A percentile compares a stretch with the other conserved stretches of the same genome.
Evolutionary conservation across 768 basidiomycete genomes (phyloP).

Genomic region (Termitomyces sp.): DNA sequence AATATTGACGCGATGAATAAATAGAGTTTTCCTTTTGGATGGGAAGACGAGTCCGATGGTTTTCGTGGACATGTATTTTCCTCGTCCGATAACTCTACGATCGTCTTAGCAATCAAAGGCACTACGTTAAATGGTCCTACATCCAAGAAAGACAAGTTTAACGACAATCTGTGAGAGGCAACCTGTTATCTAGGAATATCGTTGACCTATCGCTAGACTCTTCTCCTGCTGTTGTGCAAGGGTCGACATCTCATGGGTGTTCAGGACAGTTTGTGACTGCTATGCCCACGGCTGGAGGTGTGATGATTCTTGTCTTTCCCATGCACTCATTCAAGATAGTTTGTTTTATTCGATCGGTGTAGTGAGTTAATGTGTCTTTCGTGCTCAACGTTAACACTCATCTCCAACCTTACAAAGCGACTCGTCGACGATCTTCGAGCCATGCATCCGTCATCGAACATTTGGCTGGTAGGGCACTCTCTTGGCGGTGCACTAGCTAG

Average conservation of each 20-base stretch:
- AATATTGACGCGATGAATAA: constrained; percentile 20
- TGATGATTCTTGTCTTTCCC: constrained; percentile 73
- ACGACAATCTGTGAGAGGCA: constrained; percentile 65
- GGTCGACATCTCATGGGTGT: constrained; percentile 82
- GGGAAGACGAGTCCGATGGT: constrained; percentile 72
- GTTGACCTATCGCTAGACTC: constrained; percentile 24
- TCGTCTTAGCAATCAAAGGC: constrained; percentile 84
- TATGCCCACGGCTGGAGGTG: constrained; percentile 68
- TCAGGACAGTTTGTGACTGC: constrained; percentile 86
- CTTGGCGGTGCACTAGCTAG: constrained; percentile 89
- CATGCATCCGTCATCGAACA: constrained; percentile 75
- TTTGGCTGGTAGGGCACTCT: constrained; percentile 89
- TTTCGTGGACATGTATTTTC: constrained; percentile 90
- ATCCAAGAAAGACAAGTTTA: constrained; percentile 87
- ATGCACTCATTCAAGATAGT: constrained; percentile 81
- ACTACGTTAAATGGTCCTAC: constrained; percentile 85
- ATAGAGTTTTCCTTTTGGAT: constrained; percentile 78
- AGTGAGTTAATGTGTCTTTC: constrained; percentile 35
- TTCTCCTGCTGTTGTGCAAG: constrained; percentile 94
- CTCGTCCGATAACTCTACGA: constrained; percentile 70
- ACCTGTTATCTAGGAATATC: background rate
- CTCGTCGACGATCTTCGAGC: constrained; percentile 82
- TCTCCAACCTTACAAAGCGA: constrained; percentile 39
- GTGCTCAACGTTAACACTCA: background rate
- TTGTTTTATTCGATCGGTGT: constrained; percentile 91